These are phyloP conservation scores for Blastobotrys petasosporus DNA, from an alignment of 1,139 yeast genomes.

Conservation along the genomic window DNA sequence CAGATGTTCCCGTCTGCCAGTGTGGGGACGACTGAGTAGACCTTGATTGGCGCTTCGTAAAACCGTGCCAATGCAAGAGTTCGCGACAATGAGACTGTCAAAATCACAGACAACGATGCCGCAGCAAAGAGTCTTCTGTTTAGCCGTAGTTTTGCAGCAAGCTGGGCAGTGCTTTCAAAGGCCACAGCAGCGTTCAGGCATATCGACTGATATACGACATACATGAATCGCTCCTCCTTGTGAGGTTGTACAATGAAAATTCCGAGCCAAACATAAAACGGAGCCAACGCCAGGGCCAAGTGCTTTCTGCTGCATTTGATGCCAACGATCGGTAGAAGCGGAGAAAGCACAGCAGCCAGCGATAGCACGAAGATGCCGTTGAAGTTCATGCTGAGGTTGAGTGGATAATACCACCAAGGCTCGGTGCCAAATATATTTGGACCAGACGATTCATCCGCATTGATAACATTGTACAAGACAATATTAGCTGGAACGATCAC, in stretches of 20 bases:
- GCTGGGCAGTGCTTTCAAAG: conserved; percentile 24
- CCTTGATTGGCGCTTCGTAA: conserved; percentile 35
- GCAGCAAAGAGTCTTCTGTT: not conserved
- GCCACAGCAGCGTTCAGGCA: conserved; percentile 58
- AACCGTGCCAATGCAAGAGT: conserved; percentile 30
- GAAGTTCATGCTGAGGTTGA: conserved; percentile 69
- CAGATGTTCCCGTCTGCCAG: conserved; percentile 57
- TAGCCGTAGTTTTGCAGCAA: conserved; percentile 20
- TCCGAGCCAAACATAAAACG: conserved; percentile 57
- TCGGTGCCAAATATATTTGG: conserved; percentile 91
- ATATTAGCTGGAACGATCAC: conserved; percentile 77
- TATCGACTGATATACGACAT: conserved; percentile 74
- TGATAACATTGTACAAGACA: conserved; percentile 73
- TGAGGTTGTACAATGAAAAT: conserved; percentile 76
- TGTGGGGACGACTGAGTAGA: conserved; percentile 24
- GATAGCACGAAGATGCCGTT: conserved; percentile 51
- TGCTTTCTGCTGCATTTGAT: conserved; percentile 10
- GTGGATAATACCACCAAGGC: conserved; percentile 67
- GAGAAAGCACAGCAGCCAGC: conserved; percentile 34
- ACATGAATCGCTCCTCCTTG: conserved; percentile 87
- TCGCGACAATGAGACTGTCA: conserved; percentile 28
- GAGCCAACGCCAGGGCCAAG: conserved; percentile 24
- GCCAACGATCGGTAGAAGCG: conserved; percentile 12
- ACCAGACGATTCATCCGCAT: conserved; percentile 60
- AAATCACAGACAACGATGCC: conserved; percentile 10